Evolutionary conservation across 805 yeast species (phyloP), one percentile per base, ranked within the genome.

Genomic region (Candida patagonica): DNA sequence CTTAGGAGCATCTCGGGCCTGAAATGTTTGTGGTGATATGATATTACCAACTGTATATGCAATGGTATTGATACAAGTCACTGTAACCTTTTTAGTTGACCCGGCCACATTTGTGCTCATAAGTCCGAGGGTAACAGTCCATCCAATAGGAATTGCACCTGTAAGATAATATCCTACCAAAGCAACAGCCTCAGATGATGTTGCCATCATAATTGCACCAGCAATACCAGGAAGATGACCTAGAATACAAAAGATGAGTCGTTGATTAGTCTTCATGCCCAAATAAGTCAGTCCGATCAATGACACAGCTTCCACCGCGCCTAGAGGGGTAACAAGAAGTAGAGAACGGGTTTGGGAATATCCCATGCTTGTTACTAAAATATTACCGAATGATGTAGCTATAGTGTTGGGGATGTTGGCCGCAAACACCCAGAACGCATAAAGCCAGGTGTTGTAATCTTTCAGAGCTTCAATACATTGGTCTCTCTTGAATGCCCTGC

Each of bases 21-120:
- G 69, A 62, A 81, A 82, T 15, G 80, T 66, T 57, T 79, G 85
- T 3, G 89, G 86, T 3, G 86, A 88, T 40, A 78, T 70, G 34
- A 80, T 63, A 55, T 78, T 76, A n/a, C 84, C 82, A 31, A 74
- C 71, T 27, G 82, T 74, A 54, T 78, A 80, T 4, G 75, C 79
- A 42, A 79, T 68, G 56, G 80, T 66, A 35, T 70, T 70, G 27
- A 77, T 56, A 5, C 78, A 77, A 38, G 74, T 73, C 16, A 74
- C 68, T 4, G 76, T 68, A 50, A 76, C 65, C 50, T 78, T 75
- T 57, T 82, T 83, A 7, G 88, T 79, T 46, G 74, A 70, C 9
- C 89, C 89, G 2, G 86, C 76, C 29, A 77, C 70, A 54, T 80
- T 69, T 2, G 73, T 61, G 27, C 63, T 58, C 43, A 64, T 56